These are phyloP conservation scores for Colletotrichum liaoningense DNA, from an alignment of 2,329 filamentous ascomycete species.

Conservation along the genomic window DNA sequence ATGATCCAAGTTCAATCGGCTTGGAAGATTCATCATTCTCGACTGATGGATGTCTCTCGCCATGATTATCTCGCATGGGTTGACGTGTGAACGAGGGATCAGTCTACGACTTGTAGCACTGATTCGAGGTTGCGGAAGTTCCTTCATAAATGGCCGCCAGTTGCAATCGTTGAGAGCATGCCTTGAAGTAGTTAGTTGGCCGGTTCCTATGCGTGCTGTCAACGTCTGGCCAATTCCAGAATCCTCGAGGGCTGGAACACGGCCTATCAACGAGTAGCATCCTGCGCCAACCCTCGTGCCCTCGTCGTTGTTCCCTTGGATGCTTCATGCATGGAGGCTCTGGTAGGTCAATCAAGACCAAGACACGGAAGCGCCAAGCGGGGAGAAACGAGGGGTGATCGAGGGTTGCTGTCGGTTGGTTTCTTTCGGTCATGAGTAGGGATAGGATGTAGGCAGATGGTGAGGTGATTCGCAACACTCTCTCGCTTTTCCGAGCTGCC, in stretches of 20 bases:
- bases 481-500: conserved; percentile 32
- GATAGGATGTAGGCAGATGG: conserved; percentile 8
- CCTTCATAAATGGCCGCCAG: not conserved
- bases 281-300: not conserved
- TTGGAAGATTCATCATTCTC: conserved; percentile 22
- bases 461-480: conserved; percentile 19
- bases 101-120: conserved; percentile 1
- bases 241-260: not conserved
- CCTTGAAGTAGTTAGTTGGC: not conserved
- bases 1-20: not conserved
- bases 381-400: conserved; percentile 9
- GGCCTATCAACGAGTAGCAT: conserved; percentile 16
- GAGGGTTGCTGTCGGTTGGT: conserved; percentile 23
- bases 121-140: not conserved
- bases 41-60: conserved; percentile 3
- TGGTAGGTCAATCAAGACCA: conserved; percentile 12
- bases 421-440: not conserved
- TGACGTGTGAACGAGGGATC: conserved; percentile 7
- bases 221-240: conserved; percentile 30
- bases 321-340: conserved; percentile 7
- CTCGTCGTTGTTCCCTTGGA: not conserved
- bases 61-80: conserved; percentile 3
- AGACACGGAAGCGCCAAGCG: not conserved
- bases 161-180: not conserved
- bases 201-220: conserved; percentile 6